Percentiles rank a stretch among this genome's conserved stretches.
phyloP scores from a whole-genome alignment of 176 grass and related monocot species.

The Typha latifolia region DNA sequence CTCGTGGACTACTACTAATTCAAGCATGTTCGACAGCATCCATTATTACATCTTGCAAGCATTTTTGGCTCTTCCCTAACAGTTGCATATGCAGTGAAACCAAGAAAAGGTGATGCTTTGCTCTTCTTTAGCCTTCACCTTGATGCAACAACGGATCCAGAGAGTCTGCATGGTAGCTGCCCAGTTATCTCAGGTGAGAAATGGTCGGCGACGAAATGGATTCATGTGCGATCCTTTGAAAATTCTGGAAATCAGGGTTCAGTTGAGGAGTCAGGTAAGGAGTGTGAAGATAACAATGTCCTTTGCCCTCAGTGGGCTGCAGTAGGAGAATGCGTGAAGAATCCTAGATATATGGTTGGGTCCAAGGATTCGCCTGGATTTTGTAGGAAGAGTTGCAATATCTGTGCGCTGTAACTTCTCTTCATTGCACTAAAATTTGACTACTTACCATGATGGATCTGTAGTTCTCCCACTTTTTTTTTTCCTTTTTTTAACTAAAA shows the following conservation, averaged over 20 bases:
- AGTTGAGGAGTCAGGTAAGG: slow-evolving; percentile 1
- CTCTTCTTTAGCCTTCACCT: slow-evolving; percentile 52
- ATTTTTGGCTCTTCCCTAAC: slow-evolving; percentile 3
- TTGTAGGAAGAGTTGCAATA: slow-evolving; percentile 77
- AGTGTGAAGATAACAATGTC: slow-evolving; percentile 55
- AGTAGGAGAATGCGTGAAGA: slow-evolving; percentile 79
- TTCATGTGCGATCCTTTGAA: slow-evolving; percentile 34
- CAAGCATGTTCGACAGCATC: no score
- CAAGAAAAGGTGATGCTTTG: slow-evolving; percentile 42
- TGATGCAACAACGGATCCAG: slow-evolving; percentile 25
- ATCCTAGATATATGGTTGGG: slow-evolving; percentile 79
- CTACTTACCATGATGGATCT: no score
- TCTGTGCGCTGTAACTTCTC: slow-evolving; percentile 44
- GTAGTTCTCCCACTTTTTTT: no score
- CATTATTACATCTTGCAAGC: neutral
- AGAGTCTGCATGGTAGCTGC: slow-evolving; percentile 48
- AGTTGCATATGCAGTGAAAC: slow-evolving; percentile 36
- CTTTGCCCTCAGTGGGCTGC: slow-evolving; percentile 63
- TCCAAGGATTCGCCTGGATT: slow-evolving; percentile 67
- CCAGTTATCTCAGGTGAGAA: slow-evolving; percentile 47
- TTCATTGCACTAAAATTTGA: no score
- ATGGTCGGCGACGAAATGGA: slow-evolving; percentile 59
- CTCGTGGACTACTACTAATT: no score
- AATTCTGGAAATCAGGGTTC: neutral
- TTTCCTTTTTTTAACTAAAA: no score